Percentiles rank a stretch among this genome's conserved stretches.
phyloP scores from a whole-genome alignment of 352 stramenopile species.

The Thalassiosira hispida region DNA sequence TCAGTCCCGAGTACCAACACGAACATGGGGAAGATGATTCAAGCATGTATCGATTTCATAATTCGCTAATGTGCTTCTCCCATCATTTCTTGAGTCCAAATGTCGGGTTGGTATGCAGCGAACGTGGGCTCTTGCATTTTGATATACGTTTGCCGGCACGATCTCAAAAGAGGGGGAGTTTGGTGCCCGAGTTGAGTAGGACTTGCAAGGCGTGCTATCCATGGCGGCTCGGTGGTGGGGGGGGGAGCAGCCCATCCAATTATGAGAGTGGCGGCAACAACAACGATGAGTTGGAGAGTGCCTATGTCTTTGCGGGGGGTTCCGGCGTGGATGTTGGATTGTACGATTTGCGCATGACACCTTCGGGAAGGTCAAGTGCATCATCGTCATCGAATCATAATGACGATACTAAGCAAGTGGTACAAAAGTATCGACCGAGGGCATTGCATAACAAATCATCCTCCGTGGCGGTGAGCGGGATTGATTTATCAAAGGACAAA shows the following conservation, averaged over 20 bases:
- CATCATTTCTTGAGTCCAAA: conserved; percentile 77
- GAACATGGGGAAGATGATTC: conserved; percentile 26
- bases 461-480: conserved; percentile 72
- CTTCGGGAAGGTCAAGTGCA: conserved; percentile 11
- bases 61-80: conserved; percentile 76
- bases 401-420: conserved; percentile 30
- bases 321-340: conserved; percentile 64
- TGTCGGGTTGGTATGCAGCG: conserved; percentile 75
- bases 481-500: conserved; percentile 76
- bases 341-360: conserved; percentile 80
- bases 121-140: conserved; percentile 74
- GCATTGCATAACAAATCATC: conserved; percentile 41
- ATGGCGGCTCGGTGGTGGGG: conserved; percentile 27
- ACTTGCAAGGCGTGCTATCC: conserved; percentile 70
- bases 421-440: conserved; percentile 65
- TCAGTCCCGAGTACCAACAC: conserved; percentile 59
- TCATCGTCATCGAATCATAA: neutral
- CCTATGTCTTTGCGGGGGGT: conserved; percentile 66
- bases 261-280: neutral
- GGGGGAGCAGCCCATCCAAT: neutral
- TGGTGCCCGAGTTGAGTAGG: conserved; percentile 48
- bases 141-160: conserved; percentile 73
- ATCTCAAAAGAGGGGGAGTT: conserved; percentile 56
- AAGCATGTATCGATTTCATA: conserved; percentile 7
- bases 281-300: conserved; percentile 31